Evolutionary conservation across 2,329 filamentous ascomycete species (phyloP).

Genomic region (Biscogniauxia sp.): DNA sequence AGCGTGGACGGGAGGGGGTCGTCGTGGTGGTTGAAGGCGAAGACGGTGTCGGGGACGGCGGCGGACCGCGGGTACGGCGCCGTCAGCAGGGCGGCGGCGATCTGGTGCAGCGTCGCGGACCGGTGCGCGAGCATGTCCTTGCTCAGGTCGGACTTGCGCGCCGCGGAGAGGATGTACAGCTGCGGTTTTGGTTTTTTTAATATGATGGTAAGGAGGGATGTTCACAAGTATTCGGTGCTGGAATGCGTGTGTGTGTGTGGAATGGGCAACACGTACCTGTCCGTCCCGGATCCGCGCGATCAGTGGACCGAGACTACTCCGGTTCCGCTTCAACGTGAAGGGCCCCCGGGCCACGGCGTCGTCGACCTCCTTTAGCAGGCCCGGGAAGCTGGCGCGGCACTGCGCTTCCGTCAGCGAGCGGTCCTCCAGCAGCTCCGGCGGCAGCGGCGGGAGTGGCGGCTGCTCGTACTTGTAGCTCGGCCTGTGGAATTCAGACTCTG

Average conservation of each 20-base stretch:
- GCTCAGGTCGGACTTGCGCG: slow-evolving; percentile 40
- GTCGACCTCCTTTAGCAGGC: slow-evolving; percentile 46
- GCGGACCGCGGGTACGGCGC: slow-evolving; percentile 37
- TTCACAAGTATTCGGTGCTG: slow-evolving; percentile 1
- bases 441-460: neutral
- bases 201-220: neutral
- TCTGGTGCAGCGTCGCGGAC: slow-evolving; percentile 50
- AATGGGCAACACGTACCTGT: slow-evolving; percentile 29
- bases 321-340: slow-evolving; percentile 38
- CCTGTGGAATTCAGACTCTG: neutral
- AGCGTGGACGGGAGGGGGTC: slow-evolving; percentile 43
- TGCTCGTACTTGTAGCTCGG: neutral
- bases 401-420: slow-evolving; percentile 41
- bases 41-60: slow-evolving; percentile 47
- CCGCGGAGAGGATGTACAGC: slow-evolving; percentile 45
- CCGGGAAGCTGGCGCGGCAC: slow-evolving; percentile 45
- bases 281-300: slow-evolving; percentile 43
- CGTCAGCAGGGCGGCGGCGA: slow-evolving; percentile 51
- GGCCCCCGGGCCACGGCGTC: slow-evolving; percentile 42
- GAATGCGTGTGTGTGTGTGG: neutral
- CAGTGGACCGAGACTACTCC: slow-evolving; percentile 39
- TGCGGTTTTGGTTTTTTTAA: slow-evolving; percentile 14
- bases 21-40: slow-evolving; percentile 52
- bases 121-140: slow-evolving; percentile 47
- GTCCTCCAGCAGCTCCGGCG: slow-evolving; percentile 29